Evolutionary conservation across 2,329 filamentous ascomycete genomes (phyloP).

Genomic region (Hirsutella rhossiliensis): DNA sequence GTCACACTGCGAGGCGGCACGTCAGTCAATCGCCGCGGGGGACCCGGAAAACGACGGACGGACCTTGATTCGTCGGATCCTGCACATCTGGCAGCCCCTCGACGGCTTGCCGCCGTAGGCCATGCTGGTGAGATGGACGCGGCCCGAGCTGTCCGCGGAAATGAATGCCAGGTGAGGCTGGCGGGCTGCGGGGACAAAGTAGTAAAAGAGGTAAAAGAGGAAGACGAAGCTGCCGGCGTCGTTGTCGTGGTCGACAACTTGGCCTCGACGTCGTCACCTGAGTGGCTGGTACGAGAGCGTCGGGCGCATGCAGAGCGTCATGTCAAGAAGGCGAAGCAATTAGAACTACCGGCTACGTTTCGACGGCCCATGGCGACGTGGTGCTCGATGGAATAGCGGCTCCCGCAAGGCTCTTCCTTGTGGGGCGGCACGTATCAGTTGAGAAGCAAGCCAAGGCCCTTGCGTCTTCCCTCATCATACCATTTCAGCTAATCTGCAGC

Average conservation of each 20-base stretch:
- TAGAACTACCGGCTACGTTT: background rate
- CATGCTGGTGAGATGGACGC: conserved; percentile 24
- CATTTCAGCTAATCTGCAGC: background rate
- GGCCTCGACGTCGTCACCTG: no score
- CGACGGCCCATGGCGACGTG: background rate
- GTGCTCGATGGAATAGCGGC: background rate
- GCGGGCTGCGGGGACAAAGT: background rate
- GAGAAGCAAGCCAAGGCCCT: background rate
- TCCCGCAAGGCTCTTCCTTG: background rate
- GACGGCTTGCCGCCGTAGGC: conserved; percentile 54
- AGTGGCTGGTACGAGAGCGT: no score
- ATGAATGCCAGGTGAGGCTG: background rate
- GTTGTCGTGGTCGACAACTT: no score
- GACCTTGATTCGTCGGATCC: conserved; percentile 60
- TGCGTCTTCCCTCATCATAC: background rate
- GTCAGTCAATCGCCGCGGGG: background rate
- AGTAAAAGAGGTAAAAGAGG: background rate
- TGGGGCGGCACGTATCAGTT: background rate
- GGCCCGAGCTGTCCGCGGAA: background rate
- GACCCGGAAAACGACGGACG: background rate
- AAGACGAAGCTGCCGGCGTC: background rate
- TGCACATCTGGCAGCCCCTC: conserved; percentile 60
- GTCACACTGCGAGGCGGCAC: conserved; percentile 42
- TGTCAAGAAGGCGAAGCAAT: background rate
- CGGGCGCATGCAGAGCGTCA: no score